phyloP scores from a whole-genome alignment of 2,329 filamentous ascomycete genomes.

The Grosmannia clavigera region DNA sequence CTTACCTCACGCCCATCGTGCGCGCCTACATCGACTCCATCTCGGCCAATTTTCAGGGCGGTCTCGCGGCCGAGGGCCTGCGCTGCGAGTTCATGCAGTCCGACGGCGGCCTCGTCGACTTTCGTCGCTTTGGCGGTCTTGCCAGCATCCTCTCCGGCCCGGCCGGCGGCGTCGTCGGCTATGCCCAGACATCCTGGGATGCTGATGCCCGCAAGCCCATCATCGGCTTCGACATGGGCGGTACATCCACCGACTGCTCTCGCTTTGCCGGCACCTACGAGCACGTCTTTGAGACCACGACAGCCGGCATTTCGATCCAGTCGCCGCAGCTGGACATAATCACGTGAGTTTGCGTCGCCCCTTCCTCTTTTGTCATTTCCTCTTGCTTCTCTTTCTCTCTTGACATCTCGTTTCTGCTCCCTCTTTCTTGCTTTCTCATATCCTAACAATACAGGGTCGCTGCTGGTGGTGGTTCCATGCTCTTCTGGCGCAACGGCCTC shows the following conservation, averaged over 20 bases:
- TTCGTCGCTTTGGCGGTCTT: conserved; percentile 71
- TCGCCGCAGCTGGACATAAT: background rate
- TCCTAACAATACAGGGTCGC: conserved; percentile 73
- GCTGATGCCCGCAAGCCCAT: conserved; percentile 69
- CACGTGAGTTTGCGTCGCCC: background rate
- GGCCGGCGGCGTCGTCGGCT: conserved; percentile 87
- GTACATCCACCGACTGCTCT: conserved; percentile 84
- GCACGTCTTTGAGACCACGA: conserved; percentile 83
- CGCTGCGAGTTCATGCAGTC: conserved; percentile 76
- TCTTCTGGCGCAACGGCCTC: conserved; percentile 56
- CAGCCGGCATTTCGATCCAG: background rate
- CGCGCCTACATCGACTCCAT: conserved; percentile 66
- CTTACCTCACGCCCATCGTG: conserved; percentile 69
- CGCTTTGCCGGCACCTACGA: conserved; percentile 81
- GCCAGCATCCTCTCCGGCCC: conserved; percentile 80
- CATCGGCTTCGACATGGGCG: conserved; percentile 94
- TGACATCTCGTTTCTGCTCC: background rate
- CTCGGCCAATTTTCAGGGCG: conserved; percentile 66
- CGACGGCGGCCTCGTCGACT: conserved; percentile 61
- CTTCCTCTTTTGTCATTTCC: background rate
- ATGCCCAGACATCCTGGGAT: conserved; percentile 85
- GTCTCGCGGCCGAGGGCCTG: conserved; percentile 63
- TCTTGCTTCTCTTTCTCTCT: background rate
- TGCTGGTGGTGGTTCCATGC: conserved; percentile 57
- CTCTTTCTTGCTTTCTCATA: background rate